Conservation (phyloP, 805 yeast genomes). For the Teunomyces funiuensis region DNA sequence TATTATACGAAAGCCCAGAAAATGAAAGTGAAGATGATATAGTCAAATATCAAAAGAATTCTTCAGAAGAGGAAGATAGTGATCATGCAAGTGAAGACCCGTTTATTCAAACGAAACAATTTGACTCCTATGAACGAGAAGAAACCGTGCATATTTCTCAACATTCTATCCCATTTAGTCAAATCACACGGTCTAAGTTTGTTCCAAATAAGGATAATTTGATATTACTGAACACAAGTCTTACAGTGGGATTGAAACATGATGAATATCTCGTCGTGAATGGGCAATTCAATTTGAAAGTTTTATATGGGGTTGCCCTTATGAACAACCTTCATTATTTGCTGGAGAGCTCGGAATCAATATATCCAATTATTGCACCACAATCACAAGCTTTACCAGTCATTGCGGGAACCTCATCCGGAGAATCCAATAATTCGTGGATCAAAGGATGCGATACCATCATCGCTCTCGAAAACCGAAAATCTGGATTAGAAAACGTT, state of each 20-base stretch:
- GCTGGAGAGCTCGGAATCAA: conserved; percentile 24
- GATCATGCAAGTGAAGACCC: conserved; percentile 7
- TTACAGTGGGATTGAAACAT: conserved; percentile 42
- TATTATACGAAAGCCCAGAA: conserved; percentile 11
- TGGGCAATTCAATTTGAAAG: conserved; percentile 46
- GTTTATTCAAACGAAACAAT: neutral
- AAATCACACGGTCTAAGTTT: conserved; percentile 34
- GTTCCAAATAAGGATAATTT: conserved; percentile 37
- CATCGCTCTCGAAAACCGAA: conserved; percentile 31
- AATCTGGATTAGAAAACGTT: conserved; percentile 47
- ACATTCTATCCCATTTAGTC: neutral
- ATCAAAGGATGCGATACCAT: conserved; percentile 26
- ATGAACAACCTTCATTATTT: conserved; percentile 39
- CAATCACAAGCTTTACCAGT: conserved; percentile 42
- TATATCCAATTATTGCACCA: conserved; percentile 28
- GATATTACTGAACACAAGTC: conserved; percentile 27
- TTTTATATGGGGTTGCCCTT: conserved; percentile 48
- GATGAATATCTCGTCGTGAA: conserved; percentile 43
- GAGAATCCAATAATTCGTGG: conserved; percentile 15
- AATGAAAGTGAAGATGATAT: conserved; percentile 16
- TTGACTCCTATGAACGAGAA: neutral
- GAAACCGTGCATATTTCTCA: neutral
- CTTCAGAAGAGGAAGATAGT: conserved; percentile 22
- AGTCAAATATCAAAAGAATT: conserved; percentile 28
- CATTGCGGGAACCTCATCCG: conserved; percentile 43